Conservation (phyloP, 306 rosid species). For the Cucurbita ficifolia region DNA sequence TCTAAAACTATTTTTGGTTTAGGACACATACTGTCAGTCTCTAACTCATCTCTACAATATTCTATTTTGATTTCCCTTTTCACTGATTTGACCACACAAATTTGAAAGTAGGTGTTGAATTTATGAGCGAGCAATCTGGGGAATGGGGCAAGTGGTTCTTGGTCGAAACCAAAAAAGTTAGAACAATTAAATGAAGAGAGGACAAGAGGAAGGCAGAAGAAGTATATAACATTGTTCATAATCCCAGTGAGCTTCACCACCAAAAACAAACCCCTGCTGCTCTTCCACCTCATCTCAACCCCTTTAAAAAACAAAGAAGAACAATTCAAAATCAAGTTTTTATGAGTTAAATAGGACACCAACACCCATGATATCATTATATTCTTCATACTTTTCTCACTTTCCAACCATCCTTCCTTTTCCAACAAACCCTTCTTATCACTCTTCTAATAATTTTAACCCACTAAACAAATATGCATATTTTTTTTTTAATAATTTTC, state of each 20-base stretch:
- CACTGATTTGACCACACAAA: not conserved
- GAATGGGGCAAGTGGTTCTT: not conserved
- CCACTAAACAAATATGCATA: too few relatives aligned
- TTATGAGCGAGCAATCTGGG: not conserved
- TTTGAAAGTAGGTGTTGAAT: not conserved
- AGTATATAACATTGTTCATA: not conserved
- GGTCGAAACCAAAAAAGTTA: not conserved
- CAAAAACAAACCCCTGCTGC: conserved; percentile 1
- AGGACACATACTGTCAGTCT: too few relatives aligned
- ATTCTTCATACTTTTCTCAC: conserved; percentile 4
- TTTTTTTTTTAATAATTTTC: too few relatives aligned
- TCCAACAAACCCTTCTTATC: not conserved
- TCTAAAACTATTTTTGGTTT: too few relatives aligned
- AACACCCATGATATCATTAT: not conserved
- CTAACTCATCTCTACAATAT: not conserved
- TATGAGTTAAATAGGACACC: not conserved
- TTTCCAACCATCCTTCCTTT: conserved; percentile 2
- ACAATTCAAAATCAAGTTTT: conserved; percentile 1
- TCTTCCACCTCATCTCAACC: not conserved
- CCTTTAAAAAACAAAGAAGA: not conserved
- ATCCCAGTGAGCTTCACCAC: not conserved
- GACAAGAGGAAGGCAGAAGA: not conserved
- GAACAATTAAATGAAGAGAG: not conserved
- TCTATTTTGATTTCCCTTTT: not conserved
- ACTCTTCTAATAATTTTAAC: not conserved